phyloP scores from a whole-genome alignment of 2,329 filamentous ascomycete species.

The Fulvia fulva region DNA sequence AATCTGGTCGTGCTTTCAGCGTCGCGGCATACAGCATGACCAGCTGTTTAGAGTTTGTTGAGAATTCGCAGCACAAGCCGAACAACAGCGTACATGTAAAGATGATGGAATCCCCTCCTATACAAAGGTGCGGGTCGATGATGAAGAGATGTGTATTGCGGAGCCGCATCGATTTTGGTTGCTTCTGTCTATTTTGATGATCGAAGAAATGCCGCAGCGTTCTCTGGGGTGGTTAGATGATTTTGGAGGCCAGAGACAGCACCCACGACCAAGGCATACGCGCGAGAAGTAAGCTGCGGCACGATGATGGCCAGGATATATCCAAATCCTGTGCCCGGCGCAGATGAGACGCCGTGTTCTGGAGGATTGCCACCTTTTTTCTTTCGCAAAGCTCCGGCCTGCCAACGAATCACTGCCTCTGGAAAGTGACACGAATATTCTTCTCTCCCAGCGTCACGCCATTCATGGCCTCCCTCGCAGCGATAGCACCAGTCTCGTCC shows the following conservation, averaged over 20 bases:
- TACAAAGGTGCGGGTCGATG: background rate
- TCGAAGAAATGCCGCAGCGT: too few relatives aligned
- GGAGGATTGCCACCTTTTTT: background rate
- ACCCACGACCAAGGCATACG: too few relatives aligned
- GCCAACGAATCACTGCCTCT: slow-evolving; percentile 63
- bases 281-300: too few relatives aligned
- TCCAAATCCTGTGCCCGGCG: background rate
- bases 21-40: background rate
- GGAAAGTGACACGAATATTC: slow-evolving; percentile 91
- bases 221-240: too few relatives aligned
- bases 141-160: too few relatives aligned
- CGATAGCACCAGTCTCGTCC: slow-evolving; percentile 80
- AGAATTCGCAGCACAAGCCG: background rate
- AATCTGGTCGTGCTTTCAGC: background rate
- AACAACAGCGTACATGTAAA: background rate
- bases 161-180: too few relatives aligned
- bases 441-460: slow-evolving; percentile 77
- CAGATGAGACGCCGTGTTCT: background rate
- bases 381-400: too few relatives aligned
- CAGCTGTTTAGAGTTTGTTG: background rate
- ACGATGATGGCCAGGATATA: background rate
- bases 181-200: too few relatives aligned
- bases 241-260: background rate
- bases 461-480: slow-evolving; percentile 87
- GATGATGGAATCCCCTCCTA: background rate